These are phyloP conservation scores for Wickerhamomyces sp. DNA, from an alignment of 1,139 yeast genomes.

Conservation along the genomic window DNA sequence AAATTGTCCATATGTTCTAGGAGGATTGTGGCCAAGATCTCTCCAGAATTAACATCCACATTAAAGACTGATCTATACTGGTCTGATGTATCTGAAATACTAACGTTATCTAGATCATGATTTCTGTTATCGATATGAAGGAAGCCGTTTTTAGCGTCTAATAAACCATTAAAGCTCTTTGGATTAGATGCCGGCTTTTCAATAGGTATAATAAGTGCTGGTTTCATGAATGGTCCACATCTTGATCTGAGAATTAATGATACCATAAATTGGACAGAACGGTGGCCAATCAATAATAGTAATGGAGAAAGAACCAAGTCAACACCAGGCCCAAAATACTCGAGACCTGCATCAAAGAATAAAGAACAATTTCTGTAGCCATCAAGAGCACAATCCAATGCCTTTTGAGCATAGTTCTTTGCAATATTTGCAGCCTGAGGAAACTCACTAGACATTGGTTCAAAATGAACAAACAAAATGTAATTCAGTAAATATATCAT, in stretches of 20 bases:
- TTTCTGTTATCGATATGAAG: slow-evolving; percentile 17
- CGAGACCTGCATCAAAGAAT: slow-evolving; percentile 34
- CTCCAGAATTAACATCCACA: slow-evolving; percentile 30
- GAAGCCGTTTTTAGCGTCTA: slow-evolving; percentile 14
- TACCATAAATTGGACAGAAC: slow-evolving; percentile 49
- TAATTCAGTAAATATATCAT: slow-evolving; percentile 43
- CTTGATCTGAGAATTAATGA: slow-evolving; percentile 42
- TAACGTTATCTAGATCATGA: slow-evolving; percentile 14
- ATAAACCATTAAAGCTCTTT: slow-evolving; percentile 3
- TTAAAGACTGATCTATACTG: slow-evolving; percentile 16
- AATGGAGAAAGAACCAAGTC: slow-evolving; percentile 43
- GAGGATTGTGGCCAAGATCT: slow-evolving; percentile 31
- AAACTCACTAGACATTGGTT: slow-evolving; percentile 37
- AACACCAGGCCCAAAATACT: slow-evolving; percentile 33
- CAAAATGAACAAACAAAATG: slow-evolving; percentile 39
- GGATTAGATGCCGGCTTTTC: slow-evolving; percentile 18
- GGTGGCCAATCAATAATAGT: slow-evolving; percentile 43
- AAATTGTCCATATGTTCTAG: slow-evolving; percentile 34
- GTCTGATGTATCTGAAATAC: slow-evolving; percentile 13
- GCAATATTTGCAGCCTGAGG: slow-evolving; percentile 29
- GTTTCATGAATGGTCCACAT: slow-evolving; percentile 36
- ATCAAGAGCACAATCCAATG: slow-evolving; percentile 35
- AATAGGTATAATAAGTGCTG: slow-evolving; percentile 15
- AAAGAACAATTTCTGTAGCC: slow-evolving; percentile 35
- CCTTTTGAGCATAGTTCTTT: slow-evolving; percentile 34